Conservation (phyloP, 768 basidiomycete genomes). For the Psilocybe tampanensis region DNA sequence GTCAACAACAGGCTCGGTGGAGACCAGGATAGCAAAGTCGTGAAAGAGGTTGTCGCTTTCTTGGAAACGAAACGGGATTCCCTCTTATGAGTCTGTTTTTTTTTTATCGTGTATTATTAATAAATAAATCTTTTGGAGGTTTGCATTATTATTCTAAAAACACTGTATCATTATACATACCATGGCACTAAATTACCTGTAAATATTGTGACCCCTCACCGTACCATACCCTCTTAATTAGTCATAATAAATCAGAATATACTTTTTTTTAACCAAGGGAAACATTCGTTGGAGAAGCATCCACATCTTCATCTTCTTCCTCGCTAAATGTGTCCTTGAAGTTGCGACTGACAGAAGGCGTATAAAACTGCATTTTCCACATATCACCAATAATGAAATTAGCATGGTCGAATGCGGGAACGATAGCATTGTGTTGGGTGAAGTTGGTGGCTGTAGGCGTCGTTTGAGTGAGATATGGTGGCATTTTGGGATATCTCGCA, state of each 20-base stretch:
- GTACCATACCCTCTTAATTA: not conserved
- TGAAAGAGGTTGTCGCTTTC: conserved; percentile 53
- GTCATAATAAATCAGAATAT: not conserved
- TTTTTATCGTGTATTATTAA: not conserved
- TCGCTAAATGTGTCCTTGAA: conserved; percentile 60
- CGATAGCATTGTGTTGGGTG: conserved; percentile 49
- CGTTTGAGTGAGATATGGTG: conserved; percentile 44
- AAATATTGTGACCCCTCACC: not conserved
- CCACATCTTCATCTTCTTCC: conserved; percentile 28
- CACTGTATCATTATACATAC: conserved; percentile 3
- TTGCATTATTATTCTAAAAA: conserved; percentile 6
- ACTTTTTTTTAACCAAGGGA: conserved; percentile 3
- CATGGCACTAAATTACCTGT: conserved; percentile 4
- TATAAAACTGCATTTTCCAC: conserved; percentile 84
- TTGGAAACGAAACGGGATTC: conserved; percentile 45
- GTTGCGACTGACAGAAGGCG: conserved; percentile 67
- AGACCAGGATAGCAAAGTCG: conserved; percentile 43
- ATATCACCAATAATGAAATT: conserved; percentile 74
- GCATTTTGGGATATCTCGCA: conserved; percentile 89
- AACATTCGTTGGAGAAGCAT: conserved; percentile 1
- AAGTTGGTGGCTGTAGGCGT: conserved; percentile 10
- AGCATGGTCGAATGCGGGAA: conserved; percentile 82
- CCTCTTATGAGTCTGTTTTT: not conserved
- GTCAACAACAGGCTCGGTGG: conserved; percentile 23
- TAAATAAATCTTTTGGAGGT: not conserved